Evolutionary conservation across 805 yeast species (phyloP).

Genomic region (Metschnikowia orientalis): DNA sequence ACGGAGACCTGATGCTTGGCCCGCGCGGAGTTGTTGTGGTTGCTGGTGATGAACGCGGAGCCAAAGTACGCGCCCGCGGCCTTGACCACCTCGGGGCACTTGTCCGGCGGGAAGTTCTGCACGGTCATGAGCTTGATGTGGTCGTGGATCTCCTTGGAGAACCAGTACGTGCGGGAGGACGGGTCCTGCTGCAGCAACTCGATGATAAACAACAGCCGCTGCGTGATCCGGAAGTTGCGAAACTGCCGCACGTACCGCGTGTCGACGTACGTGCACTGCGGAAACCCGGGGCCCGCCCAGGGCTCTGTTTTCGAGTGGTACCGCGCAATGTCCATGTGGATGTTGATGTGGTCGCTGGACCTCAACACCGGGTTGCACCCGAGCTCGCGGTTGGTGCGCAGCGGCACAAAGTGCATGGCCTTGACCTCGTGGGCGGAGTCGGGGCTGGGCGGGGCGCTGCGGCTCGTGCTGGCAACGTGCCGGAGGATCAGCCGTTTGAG

Average conservation of each 20-base stretch:
- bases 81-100: conserved; percentile 8
- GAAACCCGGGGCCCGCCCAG: no score
- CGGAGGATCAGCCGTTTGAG: conserved; percentile 3
- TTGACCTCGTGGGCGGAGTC: no score
- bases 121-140: conserved; percentile 12
- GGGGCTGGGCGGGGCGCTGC: no score
- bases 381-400: conserved; percentile 1
- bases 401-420: neutral
- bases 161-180: conserved; percentile 17
- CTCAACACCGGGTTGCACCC: conserved; percentile 16
- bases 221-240: conserved; percentile 8
- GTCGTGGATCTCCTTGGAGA: conserved; percentile 8
- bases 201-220: conserved; percentile 13
- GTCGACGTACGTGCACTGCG: conserved; percentile 8
- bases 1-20: conserved; percentile 10
- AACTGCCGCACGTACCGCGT: conserved; percentile 3
- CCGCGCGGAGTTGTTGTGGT: conserved; percentile 6
- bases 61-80: conserved; percentile 10
- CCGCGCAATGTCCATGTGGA: conserved; percentile 16
- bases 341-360: conserved; percentile 12
- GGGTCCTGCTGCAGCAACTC: conserved; percentile 20
- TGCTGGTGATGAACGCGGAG: conserved; percentile 7
- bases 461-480: no score
- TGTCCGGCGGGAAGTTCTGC: conserved; percentile 5
- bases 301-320: neutral